Percentiles rank a stretch among this genome's conserved stretches.
These are phyloP conservation scores for Trametes pubescens DNA, from an alignment of 1,284 basidiomycete species.

Conservation along the genomic window DNA sequence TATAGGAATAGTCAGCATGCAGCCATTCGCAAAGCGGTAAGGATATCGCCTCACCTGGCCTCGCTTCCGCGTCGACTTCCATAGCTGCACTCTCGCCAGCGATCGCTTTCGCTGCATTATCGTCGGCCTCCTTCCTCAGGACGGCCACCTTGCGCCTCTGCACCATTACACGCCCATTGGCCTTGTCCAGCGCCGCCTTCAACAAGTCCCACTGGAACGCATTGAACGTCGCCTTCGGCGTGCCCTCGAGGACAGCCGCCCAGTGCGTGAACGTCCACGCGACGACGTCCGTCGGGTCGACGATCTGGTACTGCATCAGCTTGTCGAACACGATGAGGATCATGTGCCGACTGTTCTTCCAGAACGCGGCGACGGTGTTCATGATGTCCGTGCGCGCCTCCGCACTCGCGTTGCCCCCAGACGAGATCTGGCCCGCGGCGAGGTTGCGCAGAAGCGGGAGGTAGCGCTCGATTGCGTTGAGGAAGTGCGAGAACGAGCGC, in stretches of 20 bases:
- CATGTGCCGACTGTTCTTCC: constrained; percentile 86
- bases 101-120: constrained; percentile 76
- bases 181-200: constrained; percentile 85
- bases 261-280: constrained; percentile 81
- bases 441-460: constrained; percentile 87
- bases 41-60: constrained; percentile 50
- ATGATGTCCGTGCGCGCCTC: constrained; percentile 79
- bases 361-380: constrained; percentile 76
- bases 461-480: constrained; percentile 98
- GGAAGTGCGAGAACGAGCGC: constrained; percentile 96
- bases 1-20: constrained; percentile 29
- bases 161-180: constrained; percentile 84
- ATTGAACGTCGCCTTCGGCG: constrained; percentile 53
- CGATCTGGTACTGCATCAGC: constrained; percentile 97
- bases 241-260: constrained; percentile 37
- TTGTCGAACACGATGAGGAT: constrained; percentile 95
- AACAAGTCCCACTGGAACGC: constrained; percentile 86
- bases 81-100: constrained; percentile 63
- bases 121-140: constrained; percentile 88
- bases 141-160: constrained; percentile 76
- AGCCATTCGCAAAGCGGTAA: too few species aligned
- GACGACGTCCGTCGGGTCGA: constrained; percentile 94
- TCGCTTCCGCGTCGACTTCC: constrained; percentile 78
- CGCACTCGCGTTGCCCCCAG: constrained; percentile 52
- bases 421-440: constrained; percentile 52